phyloP scores from a whole-genome alignment of 2,329 filamentous ascomycete genomes.

The Cordyceps sp. region DNA sequence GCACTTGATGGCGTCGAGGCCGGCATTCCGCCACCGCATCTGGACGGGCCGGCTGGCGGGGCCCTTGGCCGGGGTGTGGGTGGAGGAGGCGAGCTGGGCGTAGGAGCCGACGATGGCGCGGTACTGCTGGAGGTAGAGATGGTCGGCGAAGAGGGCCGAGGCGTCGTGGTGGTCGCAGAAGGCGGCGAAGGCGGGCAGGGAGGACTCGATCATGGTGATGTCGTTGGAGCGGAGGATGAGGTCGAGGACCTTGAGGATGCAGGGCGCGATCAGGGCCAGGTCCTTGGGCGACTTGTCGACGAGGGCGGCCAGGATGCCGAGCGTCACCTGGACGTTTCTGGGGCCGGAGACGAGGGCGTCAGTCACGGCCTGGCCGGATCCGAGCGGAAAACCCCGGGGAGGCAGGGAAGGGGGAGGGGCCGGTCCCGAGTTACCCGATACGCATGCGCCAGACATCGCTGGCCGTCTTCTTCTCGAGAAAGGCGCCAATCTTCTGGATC shows the following conservation, averaged over 20 bases:
- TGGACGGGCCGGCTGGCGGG: conserved; percentile 53
- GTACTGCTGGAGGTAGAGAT: conserved; percentile 68
- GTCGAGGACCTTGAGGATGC: conserved; percentile 70
- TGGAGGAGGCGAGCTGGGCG: conserved; percentile 59
- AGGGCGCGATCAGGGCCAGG: conserved; percentile 72
- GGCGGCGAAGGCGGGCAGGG: conserved; percentile 68
- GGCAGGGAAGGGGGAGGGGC: background rate
- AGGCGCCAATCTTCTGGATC: conserved; percentile 87
- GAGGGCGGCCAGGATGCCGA: conserved; percentile 79
- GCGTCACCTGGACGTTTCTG: conserved; percentile 85
- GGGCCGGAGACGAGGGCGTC: background rate
- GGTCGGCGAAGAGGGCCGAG: conserved; percentile 70
- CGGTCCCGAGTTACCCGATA: conserved; percentile 49
- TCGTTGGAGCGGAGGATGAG: conserved; percentile 73
- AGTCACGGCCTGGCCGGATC: background rate
- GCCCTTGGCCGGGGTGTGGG: conserved; percentile 31
- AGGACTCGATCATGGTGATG: conserved; percentile 84
- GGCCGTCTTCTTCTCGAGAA: conserved; percentile 85
- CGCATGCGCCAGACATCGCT: conserved; percentile 80
- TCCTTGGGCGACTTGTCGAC: conserved; percentile 89
- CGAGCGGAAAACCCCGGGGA: background rate
- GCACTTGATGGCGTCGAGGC: conserved; percentile 63
- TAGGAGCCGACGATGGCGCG: conserved; percentile 68
- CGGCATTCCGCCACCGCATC: conserved; percentile 61
- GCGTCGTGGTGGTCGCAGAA: conserved; percentile 84